These are phyloP conservation scores for Tieghemostelium lacteum DNA, from an alignment of 78 protist species.

Conservation along the genomic window DNA sequence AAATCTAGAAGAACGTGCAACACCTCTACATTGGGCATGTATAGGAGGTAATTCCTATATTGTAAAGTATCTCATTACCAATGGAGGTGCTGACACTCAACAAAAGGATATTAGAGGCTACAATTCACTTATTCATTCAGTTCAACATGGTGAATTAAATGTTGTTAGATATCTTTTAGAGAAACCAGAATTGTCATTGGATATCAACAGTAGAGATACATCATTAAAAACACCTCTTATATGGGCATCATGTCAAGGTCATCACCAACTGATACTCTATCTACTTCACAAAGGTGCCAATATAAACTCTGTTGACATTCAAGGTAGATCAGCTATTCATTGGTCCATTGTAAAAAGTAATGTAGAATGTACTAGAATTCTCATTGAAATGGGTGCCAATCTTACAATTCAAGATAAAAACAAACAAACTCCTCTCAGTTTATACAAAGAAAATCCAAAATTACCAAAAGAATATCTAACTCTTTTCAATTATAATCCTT, in stretches of 20 bases:
- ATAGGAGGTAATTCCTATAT: constrained; percentile 68
- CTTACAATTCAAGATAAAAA: constrained; percentile 24
- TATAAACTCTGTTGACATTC: constrained; percentile 17
- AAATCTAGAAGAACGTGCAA: constrained; percentile 32
- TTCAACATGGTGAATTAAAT: constrained; percentile 45
- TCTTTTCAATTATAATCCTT: constrained; percentile 33
- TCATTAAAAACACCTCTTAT: constrained; percentile 79
- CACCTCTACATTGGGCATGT: constrained; percentile 83
- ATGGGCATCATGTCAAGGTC: constrained; percentile 87
- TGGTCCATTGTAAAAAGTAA: constrained; percentile 77
- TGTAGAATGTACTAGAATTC: constrained; percentile 40
- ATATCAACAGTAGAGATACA: constrained; percentile 40
- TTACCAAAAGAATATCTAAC: background rate
- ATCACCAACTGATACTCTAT: constrained; percentile 18
- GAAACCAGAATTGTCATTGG: constrained; percentile 7
- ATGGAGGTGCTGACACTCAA: constrained; percentile 64
- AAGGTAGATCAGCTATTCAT: constrained; percentile 74
- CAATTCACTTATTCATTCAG: constrained; percentile 56
- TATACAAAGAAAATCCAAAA: constrained; percentile 11
- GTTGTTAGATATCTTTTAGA: constrained; percentile 51
- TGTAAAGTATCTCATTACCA: constrained; percentile 52
- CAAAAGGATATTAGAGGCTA: constrained; percentile 71
- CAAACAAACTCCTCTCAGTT: constrained; percentile 12
- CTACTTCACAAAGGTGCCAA: constrained; percentile 77
- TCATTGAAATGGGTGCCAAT: constrained; percentile 40